Base-by-base conservation (phyloP, 495 filamentous ascomycete species). In the Lasiosphaeria hispida region DNA sequence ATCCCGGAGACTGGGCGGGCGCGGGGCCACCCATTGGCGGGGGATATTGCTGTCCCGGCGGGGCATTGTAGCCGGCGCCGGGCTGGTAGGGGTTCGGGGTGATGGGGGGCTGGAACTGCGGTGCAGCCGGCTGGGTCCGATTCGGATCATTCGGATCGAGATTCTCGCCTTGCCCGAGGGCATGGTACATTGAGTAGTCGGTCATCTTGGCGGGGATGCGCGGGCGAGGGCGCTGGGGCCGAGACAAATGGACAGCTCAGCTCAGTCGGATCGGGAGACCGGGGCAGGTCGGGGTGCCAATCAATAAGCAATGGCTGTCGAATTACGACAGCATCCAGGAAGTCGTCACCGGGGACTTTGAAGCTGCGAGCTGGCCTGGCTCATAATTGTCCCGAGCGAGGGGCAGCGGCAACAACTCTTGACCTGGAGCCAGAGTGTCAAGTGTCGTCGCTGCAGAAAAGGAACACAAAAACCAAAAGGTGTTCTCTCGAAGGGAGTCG, bases 121-220 rank as follows among this genome's bases (percentile, higher is more conserved):
- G 80, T 53, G 82, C 75, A 42, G 77, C 74, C n/a, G 82, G 81
- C 63, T 87, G 84, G 34, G 72, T 75, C 38, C 73, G 77, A 57
- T 83, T 83, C 50, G 80, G 83, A 64, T 88, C 81, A 50, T 82
- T 83, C 47, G 87, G 81, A 66, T 87, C 86, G 66, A 79, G 59
- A 37, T 70, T 67, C 52, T 87, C 78, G 69, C 80, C 80, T 69
- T 84, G 79, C 44, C 84, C 88, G 57, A 87, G 79, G 70, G 86
- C 75, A 68, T 92, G 86, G 75, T 91, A 93, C 81, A 87, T 87
- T 63, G 81, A 72, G 75, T 85, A 87, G 66, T 93, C 87, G 63
- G 87, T 82, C 89, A 93, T 90, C 13, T 53, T 64, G 57, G 44
- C 19, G 34, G 38, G 45, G 39, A 11, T 35, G 10, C 36, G 39